Conservation (phyloP, 768 basidiomycete genomes). For the Boletus reticulatus region DNA sequence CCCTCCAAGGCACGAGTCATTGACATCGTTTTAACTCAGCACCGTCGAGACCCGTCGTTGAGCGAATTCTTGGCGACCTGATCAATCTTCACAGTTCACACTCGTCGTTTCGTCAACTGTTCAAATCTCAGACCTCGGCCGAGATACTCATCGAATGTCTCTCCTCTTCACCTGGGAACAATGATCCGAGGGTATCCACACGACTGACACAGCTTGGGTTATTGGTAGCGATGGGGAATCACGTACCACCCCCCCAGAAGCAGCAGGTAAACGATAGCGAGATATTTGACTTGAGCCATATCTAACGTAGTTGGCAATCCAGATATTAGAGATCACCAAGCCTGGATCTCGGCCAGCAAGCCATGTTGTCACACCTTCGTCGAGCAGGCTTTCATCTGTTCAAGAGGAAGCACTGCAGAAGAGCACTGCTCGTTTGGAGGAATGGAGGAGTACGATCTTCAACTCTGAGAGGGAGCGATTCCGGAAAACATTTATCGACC, state of each 20-base stretch:
- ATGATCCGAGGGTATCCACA: slow-evolving; percentile 43
- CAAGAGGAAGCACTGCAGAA: slow-evolving; percentile 51
- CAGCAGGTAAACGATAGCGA: slow-evolving; percentile 55
- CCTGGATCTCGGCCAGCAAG: slow-evolving; percentile 9
- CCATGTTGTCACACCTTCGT: background rate
- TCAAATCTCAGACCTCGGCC: slow-evolving; percentile 69
- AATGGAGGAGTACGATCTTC: slow-evolving; percentile 72
- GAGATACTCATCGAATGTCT: slow-evolving; percentile 66
- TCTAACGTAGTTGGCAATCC: background rate
- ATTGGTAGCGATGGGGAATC: slow-evolving; percentile 62
- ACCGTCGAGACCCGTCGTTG: slow-evolving; percentile 17
- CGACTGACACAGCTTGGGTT: slow-evolving; percentile 70
- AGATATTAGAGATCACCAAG: slow-evolving; percentile 63
- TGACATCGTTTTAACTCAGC: slow-evolving; percentile 13
- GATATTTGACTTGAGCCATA: background rate
- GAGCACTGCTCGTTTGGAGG: slow-evolving; percentile 57
- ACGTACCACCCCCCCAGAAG: slow-evolving; percentile 63
- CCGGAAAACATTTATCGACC: slow-evolving; percentile 68
- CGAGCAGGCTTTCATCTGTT: slow-evolving; percentile 18
- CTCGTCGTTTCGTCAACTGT: slow-evolving; percentile 65
- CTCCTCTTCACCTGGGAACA: slow-evolving; percentile 38
- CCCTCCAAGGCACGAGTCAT: background rate
- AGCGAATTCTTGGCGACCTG: slow-evolving; percentile 58
- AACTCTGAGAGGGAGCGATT: slow-evolving; percentile 69
- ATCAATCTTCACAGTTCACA: slow-evolving; percentile 66